phyloP scores from a whole-genome alignment of 306 rosid genomes.

The Pterocarpus macrocarpus region DNA sequence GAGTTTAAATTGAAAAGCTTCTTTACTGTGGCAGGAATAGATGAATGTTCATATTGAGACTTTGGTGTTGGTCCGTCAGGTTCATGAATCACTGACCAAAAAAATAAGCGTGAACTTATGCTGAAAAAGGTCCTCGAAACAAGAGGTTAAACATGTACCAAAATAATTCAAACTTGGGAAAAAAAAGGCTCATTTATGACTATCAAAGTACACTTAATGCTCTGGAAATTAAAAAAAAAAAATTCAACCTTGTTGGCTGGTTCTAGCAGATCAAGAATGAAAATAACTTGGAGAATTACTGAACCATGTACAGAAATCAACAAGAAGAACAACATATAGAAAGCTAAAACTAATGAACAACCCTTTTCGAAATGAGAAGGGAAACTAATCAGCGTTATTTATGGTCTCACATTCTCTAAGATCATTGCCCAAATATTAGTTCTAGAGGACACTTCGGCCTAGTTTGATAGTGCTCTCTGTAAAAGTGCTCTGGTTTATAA shows the following conservation, averaged over 20 bases:
- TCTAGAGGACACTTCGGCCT: too few relatives aligned
- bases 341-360: too few relatives aligned
- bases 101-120: conserved; percentile 23
- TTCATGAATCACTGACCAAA: conserved; percentile 79
- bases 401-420: too few relatives aligned
- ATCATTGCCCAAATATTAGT: too few relatives aligned
- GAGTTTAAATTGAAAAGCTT: conserved; percentile 93
- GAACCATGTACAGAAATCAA: background rate
- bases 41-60: conserved; percentile 91
- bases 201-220: conserved; percentile 17
- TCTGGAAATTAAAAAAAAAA: background rate
- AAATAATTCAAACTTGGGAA: conserved; percentile 8
- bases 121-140: conserved; percentile 9
- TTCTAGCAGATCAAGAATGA: too few relatives aligned
- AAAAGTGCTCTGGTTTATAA: too few relatives aligned
- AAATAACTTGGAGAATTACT: too few relatives aligned
- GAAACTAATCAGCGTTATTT: too few relatives aligned
- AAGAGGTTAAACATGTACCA: background rate
- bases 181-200: conserved; percentile 14
- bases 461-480: too few relatives aligned
- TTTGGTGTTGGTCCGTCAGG: conserved; percentile 83
- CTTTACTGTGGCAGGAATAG: conserved; percentile 91
- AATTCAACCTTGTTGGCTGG: conserved; percentile 12
- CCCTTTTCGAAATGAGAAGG: too few relatives aligned
- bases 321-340: background rate